These are phyloP conservation scores for Lipomyces oligophaga DNA, from an alignment of 805 yeast species.

Conservation along the genomic window DNA sequence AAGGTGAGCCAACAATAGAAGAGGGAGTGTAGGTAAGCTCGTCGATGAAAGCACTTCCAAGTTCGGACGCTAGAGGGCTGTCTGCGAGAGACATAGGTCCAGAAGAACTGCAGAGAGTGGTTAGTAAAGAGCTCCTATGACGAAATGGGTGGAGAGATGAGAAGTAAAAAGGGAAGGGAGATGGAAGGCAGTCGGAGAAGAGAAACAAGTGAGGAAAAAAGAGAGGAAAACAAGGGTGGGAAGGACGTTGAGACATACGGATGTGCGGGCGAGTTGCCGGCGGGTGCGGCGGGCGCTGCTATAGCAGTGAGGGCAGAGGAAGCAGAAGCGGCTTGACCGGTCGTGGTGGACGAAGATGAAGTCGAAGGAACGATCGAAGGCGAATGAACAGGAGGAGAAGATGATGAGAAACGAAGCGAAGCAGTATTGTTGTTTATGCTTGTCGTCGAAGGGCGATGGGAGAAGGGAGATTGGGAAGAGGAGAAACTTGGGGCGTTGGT, in stretches of 20 bases:
- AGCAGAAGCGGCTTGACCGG: too few species aligned
- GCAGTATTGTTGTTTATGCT: too few species aligned
- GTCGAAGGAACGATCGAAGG: too few species aligned
- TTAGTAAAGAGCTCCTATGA: neutral
- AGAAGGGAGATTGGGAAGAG: constrained; percentile 1
- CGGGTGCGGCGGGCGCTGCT: constrained; percentile 4
- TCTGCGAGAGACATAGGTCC: neutral
- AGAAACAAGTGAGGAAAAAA: neutral
- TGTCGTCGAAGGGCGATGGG: neutral
- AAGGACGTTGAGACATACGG: neutral
- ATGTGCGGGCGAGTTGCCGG: constrained; percentile 1
- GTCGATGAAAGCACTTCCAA: constrained; percentile 27
- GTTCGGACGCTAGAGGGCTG: constrained; percentile 17
- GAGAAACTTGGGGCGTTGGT: too few species aligned
- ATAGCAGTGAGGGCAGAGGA: neutral
- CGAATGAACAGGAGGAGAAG: constrained; percentile 6
- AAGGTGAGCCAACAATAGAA: constrained; percentile 31
- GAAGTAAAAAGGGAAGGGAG: neutral
- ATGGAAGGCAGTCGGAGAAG: neutral
- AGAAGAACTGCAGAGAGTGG: neutral
- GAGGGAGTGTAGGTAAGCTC: constrained; percentile 31
- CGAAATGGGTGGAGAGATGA: neutral
- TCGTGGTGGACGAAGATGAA: too few species aligned
- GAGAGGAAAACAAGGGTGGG: neutral
- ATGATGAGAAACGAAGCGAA: neutral